Conservation (phyloP, 2,329 filamentous ascomycete species). For the Aureobasidium pullulans region DNA sequence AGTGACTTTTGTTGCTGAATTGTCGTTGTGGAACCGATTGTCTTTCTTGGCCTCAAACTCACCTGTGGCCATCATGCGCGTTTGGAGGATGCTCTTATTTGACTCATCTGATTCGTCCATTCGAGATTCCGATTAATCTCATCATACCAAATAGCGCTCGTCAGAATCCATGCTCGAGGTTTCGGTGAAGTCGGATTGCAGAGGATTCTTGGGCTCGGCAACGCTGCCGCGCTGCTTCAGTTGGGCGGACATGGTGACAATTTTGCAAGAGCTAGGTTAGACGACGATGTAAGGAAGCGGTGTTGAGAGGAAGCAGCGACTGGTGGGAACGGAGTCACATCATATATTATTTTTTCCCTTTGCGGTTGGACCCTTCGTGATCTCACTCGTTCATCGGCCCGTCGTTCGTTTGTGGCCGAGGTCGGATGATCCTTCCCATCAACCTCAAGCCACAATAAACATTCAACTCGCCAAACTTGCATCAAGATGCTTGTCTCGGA, state of each 20-base stretch:
- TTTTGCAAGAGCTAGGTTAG: not conserved
- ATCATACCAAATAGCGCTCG: constrained; percentile 31
- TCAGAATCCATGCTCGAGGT: constrained; percentile 28
- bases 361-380: not conserved
- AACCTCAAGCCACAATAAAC: constrained; percentile 6
- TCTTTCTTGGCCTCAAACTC: constrained; percentile 21
- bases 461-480: not conserved
- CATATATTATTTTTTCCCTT: constrained; percentile 11
- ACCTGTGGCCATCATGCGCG: constrained; percentile 18
- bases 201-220: constrained; percentile 23
- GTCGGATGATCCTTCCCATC: constrained; percentile 3
- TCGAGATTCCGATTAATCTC: constrained; percentile 18
- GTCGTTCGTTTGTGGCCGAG: not conserved
- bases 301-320: constrained; percentile 4
- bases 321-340: constrained; percentile 7
- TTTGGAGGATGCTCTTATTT: constrained; percentile 15
- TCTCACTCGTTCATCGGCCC: constrained; percentile 8
- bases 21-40: constrained; percentile 4
- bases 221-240: constrained; percentile 15
- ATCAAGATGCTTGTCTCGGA: not conserved
- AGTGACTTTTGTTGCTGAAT: constrained; percentile 24
- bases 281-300: not conserved
- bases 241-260: not conserved
- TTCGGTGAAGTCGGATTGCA: constrained; percentile 28
- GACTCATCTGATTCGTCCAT: constrained; percentile 15